phyloP scores from a whole-genome alignment of 2,329 filamentous ascomycete genomes.

The Epichloe sibirici region DNA sequence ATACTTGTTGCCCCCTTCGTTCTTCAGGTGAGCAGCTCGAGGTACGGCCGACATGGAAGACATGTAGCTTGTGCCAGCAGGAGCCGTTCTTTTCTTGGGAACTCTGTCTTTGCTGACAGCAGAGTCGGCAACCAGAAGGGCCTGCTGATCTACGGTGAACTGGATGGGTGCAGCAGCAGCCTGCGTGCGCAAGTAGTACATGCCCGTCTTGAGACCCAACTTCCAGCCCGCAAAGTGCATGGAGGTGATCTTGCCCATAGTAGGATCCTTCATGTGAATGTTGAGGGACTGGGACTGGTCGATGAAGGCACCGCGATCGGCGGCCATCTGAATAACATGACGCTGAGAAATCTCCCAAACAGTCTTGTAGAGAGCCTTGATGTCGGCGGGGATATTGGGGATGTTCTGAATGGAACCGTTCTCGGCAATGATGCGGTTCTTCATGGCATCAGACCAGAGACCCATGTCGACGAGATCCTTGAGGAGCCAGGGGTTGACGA shows the following conservation, averaged over 20 bases:
- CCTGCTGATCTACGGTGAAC: slow-evolving; percentile 97
- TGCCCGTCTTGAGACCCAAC: slow-evolving; percentile 96
- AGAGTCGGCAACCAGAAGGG: slow-evolving; percentile 75
- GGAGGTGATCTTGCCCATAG: slow-evolving; percentile 98
- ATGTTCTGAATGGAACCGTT: slow-evolving; percentile 94
- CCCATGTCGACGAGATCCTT: slow-evolving; percentile 98
- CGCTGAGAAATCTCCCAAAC: slow-evolving; percentile 99
- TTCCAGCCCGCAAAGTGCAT: slow-evolving; percentile 99
- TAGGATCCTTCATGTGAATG: slow-evolving; percentile 98
- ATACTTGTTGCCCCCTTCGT: slow-evolving; percentile 31
- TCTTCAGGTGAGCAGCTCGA: slow-evolving; percentile 52
- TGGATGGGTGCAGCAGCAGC: slow-evolving; percentile 94
- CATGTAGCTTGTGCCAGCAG: slow-evolving; percentile 40
- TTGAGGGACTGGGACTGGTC: slow-evolving; percentile 98
- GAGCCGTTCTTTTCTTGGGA: slow-evolving; percentile 58
- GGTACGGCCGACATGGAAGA: slow-evolving; percentile 51
- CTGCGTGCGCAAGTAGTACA: slow-evolving; percentile 99
- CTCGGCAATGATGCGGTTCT: slow-evolving; percentile 98
- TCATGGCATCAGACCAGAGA: slow-evolving; percentile 98
- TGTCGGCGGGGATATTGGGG: slow-evolving; percentile 87
- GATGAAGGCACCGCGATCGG: slow-evolving; percentile 95
- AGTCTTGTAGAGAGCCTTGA: slow-evolving; percentile 98
- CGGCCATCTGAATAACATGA: slow-evolving; percentile 92
- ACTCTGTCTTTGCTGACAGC: slow-evolving; percentile 54
- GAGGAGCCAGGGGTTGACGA: slow-evolving; percentile 96